These are phyloP conservation scores for Tausonia pullulans DNA, from an alignment of 1,284 basidiomycete species.

Conservation along the genomic window DNA sequence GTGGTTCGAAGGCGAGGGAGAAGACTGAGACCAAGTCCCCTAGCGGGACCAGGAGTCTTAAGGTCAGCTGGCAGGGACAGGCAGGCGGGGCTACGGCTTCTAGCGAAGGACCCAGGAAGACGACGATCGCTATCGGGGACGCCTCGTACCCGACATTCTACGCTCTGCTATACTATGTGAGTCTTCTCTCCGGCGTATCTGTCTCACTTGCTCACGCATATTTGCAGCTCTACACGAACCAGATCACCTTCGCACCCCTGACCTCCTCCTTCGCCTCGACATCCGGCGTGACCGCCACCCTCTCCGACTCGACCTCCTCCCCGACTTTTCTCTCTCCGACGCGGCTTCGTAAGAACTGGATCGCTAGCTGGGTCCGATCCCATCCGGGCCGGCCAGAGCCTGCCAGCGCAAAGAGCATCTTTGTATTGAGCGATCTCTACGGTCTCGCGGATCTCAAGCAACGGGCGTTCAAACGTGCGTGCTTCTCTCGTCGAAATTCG, in stretches of 20 bases:
- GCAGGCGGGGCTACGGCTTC: too few species aligned
- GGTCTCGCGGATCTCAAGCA: constrained; percentile 56
- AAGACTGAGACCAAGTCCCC: too few species aligned
- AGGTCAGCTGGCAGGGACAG: too few species aligned
- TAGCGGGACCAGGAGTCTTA: too few species aligned
- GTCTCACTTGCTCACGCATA: too few species aligned
- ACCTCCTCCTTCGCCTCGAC: constrained; percentile 44
- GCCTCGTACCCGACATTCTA: constrained; percentile 72
- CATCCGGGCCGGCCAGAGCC: constrained; percentile 52
- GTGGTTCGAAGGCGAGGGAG: too few species aligned
- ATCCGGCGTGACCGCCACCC: background rate
- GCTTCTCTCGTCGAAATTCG: background rate
- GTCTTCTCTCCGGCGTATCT: too few species aligned
- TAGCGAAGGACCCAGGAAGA: background rate
- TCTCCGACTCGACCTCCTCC: constrained; percentile 5
- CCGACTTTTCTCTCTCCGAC: background rate
- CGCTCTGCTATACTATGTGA: constrained; percentile 61
- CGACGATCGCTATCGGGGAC: constrained; percentile 38
- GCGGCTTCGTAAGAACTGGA: constrained; percentile 25
- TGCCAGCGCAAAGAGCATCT: constrained; percentile 75
- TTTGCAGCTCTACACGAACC: constrained; percentile 58
- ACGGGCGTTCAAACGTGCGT: constrained; percentile 49
- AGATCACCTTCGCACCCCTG: constrained; percentile 69
- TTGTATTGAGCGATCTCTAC: constrained; percentile 62
- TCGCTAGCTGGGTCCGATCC: constrained; percentile 26